Conservation (phyloP, 148 eudicot genomes). For the Pouteria glomerata region DNA sequence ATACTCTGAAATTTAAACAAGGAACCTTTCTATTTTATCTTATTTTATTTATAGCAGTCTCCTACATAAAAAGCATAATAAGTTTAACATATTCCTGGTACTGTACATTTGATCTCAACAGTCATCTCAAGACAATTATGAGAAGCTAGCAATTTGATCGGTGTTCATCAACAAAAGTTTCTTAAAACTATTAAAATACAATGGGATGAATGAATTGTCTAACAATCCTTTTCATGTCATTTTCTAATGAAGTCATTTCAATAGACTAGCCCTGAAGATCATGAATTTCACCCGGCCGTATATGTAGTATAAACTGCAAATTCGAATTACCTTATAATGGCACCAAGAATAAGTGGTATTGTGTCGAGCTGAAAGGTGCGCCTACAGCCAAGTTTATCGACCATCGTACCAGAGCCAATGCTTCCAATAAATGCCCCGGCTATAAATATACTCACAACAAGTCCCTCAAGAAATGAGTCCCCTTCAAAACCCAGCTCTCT, state of each 20-base stretch:
- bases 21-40: too few species aligned
- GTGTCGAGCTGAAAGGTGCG: conserved; percentile 70
- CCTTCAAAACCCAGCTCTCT: conserved; percentile 86
- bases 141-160: too few species aligned
- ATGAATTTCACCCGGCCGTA: neutral
- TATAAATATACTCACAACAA: conserved; percentile 82
- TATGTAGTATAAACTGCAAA: neutral
- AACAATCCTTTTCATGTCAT: too few species aligned
- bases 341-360: conserved; percentile 67
- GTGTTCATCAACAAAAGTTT: too few species aligned
- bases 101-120: too few species aligned
- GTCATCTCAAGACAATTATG: too few species aligned
- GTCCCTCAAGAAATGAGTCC: conserved; percentile 64
- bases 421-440: conserved; percentile 78
- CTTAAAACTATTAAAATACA: too few species aligned
- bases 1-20: too few species aligned
- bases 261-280: neutral
- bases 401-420: conserved; percentile 44
- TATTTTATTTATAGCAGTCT: too few species aligned
- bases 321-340: conserved; percentile 53
- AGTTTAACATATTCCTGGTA: too few species aligned
- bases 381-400: conserved; percentile 66
- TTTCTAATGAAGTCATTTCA: neutral
- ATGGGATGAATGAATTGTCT: too few species aligned
- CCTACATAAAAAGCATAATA: too few species aligned